Conservation (phyloP, 140 eudicot genomes). For the Flaveria floridana region DNA sequence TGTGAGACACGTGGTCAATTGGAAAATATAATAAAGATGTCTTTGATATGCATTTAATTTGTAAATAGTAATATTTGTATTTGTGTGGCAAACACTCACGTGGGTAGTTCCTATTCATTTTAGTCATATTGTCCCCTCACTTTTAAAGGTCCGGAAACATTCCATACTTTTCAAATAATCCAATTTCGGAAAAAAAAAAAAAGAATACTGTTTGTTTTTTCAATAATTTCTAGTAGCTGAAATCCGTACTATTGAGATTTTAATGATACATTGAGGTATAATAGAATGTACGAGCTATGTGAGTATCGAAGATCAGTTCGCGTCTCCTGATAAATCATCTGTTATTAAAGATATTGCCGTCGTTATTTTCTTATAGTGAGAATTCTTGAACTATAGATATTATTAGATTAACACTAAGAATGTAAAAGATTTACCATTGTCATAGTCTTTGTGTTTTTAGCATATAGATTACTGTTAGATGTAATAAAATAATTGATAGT, state of each 20-base stretch:
- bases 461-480: neutral
- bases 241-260: neutral
- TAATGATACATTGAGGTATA: neutral
- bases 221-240: neutral
- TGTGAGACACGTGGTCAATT: neutral
- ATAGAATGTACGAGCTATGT: neutral
- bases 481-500: too few relatives aligned
- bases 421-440: neutral
- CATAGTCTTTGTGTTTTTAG: neutral
- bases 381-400: too few relatives aligned
- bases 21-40: neutral
- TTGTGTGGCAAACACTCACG: slow-evolving; percentile 41
- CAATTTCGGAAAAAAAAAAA: neutral
- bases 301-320: too few relatives aligned
- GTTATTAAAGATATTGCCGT: too few relatives aligned
- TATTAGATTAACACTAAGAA: too few relatives aligned
- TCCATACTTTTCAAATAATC: slow-evolving; percentile 8
- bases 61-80: slow-evolving; percentile 25
- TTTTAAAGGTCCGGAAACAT: slow-evolving; percentile 30
- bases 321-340: too few relatives aligned
- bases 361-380: too few relatives aligned
- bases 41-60: slow-evolving; percentile 1
- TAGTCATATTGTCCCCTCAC: slow-evolving; percentile 35
- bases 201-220: neutral
- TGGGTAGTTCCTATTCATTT: slow-evolving; percentile 34